A percentile compares a stretch with the other conserved stretches of the same genome.
Evolutionary conservation across 2,329 filamentous ascomycete genomes (phyloP).

Genomic region (Diaporthe citrichinensis): DNA sequence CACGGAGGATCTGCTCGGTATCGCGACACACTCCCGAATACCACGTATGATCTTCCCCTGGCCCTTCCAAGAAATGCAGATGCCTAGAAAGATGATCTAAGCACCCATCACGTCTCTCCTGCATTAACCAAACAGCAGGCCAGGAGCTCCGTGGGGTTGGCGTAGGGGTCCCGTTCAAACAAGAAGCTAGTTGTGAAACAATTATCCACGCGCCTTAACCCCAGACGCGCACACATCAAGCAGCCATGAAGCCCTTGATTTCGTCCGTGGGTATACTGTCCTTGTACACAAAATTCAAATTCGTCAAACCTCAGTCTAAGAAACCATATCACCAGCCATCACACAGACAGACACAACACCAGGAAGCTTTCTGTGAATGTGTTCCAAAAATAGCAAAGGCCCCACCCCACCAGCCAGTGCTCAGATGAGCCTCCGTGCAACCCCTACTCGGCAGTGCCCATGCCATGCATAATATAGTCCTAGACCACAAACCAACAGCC

Average conservation of each 20-base stretch:
- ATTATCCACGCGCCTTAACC: background rate
- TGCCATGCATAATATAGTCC: slow-evolving; percentile 17
- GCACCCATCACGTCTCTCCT: slow-evolving; percentile 9
- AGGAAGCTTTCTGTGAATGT: background rate
- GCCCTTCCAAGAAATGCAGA: slow-evolving; percentile 15
- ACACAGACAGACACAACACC: slow-evolving; percentile 1
- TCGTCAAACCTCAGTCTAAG: background rate
- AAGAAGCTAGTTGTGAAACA: slow-evolving; percentile 8
- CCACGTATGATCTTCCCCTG: slow-evolving; percentile 12
- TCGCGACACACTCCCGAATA: background rate
- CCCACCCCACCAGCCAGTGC: background rate
- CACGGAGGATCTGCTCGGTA: background rate
- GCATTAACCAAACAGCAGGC: background rate
- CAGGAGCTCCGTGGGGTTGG: background rate
- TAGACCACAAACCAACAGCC: background rate
- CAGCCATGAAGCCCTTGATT: slow-evolving; percentile 6
- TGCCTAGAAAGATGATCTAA: slow-evolving; percentile 18
- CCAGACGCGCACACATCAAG: background rate
- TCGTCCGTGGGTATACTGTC: background rate
- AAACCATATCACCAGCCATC: background rate
- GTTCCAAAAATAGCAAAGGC: slow-evolving; percentile 26
- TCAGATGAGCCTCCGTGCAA: slow-evolving; percentile 18
- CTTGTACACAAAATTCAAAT: background rate
- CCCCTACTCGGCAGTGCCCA: slow-evolving; percentile 27
- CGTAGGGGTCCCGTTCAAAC: background rate